These are phyloP conservation scores for Petunia axillaris DNA, from an alignment of 257 asterid species.

Conservation along the genomic window DNA sequence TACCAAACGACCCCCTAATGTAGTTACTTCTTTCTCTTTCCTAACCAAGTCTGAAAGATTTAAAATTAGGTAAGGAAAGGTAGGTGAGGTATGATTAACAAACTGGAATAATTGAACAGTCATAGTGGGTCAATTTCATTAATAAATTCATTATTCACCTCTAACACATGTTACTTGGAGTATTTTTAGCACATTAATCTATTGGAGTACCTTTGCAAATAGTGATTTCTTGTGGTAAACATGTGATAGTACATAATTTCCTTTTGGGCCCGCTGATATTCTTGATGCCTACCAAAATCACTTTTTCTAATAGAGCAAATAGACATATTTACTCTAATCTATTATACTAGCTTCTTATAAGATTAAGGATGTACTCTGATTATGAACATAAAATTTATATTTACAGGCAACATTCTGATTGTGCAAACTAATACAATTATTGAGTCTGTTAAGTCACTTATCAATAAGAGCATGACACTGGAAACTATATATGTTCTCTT, in stretches of 20 bases:
- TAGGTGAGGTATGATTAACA: background rate
- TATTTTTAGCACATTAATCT: background rate
- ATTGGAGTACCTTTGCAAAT: background rate
- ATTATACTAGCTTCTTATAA: background rate
- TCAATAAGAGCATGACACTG: background rate
- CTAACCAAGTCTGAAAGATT: background rate
- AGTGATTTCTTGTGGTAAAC: background rate
- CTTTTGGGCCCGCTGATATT: background rate
- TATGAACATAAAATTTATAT: no score
- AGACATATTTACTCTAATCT: background rate
- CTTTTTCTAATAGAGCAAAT: background rate
- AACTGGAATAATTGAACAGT: constrained; percentile 17
- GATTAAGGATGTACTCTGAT: background rate
- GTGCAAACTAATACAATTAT: background rate
- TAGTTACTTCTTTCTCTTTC: background rate
- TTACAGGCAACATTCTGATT: background rate
- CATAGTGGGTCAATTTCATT: background rate
- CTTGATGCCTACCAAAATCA: background rate
- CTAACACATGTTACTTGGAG: background rate
- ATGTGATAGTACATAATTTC: background rate
- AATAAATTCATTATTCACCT: background rate
- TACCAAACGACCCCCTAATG: no score
- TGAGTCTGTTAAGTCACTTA: background rate
- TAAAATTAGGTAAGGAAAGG: constrained; percentile 1
- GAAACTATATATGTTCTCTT: background rate